Percentiles rank a stretch among this genome's conserved stretches.
Conservation (phyloP, 768 basidiomycete species). For the Russula emetica region DNA sequence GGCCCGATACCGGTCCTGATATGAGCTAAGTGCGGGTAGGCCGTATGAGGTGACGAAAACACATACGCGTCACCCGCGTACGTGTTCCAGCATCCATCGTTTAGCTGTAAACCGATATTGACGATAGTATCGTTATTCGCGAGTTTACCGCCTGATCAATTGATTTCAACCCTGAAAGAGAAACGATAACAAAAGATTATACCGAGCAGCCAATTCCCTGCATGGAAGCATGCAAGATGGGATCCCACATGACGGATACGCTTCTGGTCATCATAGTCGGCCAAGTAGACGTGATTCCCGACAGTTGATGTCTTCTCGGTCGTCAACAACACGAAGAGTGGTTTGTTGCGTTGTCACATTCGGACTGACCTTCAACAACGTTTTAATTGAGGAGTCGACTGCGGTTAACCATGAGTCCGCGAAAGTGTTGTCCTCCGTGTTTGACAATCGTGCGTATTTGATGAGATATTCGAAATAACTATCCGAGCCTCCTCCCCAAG, state of each 20-base stretch:
- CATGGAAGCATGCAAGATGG: conserved; percentile 69
- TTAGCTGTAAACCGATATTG: conserved; percentile 53
- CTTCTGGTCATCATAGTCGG: conserved; percentile 51
- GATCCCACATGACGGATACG: conserved; percentile 54
- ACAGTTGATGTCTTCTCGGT: conserved; percentile 57
- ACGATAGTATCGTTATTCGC: conserved; percentile 69
- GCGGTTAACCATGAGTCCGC: conserved; percentile 66
- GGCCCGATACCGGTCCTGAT: conserved; percentile 73
- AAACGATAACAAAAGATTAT: conserved; percentile 15
- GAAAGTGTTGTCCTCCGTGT: conserved; percentile 59
- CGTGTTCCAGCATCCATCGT: conserved; percentile 78
- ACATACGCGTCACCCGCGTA: conserved; percentile 65
- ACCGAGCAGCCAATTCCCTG: conserved; percentile 75
- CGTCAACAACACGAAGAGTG: neutral
- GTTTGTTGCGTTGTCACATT: fast-evolving
- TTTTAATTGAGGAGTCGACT: conserved; percentile 64
- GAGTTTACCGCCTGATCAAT: conserved; percentile 53
- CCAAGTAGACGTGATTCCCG: conserved; percentile 57
- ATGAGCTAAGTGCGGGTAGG: neutral
- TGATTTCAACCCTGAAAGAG: neutral
- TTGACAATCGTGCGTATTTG: conserved; percentile 65
- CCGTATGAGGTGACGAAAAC: neutral
- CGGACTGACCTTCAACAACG: conserved; percentile 47
- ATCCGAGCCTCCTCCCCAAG: conserved; percentile 66
- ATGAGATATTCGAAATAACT: conserved; percentile 77